Evolutionary conservation across 2,329 filamentous ascomycete species (phyloP).

Genomic region (Trichoderma atrobrunneum): DNA sequence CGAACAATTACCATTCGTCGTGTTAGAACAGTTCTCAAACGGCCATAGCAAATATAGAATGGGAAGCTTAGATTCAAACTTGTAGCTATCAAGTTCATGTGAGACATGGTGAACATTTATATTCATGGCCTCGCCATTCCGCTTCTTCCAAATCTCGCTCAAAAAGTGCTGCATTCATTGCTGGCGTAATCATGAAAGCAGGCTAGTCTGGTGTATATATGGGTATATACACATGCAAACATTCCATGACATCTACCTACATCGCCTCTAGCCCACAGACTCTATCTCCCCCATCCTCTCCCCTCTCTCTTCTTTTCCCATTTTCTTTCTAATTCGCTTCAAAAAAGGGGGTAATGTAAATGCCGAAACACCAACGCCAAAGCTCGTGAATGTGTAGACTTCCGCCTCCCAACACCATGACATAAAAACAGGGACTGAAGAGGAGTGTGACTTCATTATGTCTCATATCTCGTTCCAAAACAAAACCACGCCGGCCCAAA

Average conservation of each 20-base stretch:
- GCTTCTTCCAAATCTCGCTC: background rate
- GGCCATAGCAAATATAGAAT: background rate
- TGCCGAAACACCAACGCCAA: conserved; percentile 16
- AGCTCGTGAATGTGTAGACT: background rate
- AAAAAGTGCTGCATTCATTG: background rate
- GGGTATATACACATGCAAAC: background rate
- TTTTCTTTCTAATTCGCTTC: background rate
- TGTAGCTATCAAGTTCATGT: background rate
- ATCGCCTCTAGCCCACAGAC: background rate
- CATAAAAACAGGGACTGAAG: background rate
- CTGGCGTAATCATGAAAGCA: background rate
- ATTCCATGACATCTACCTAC: background rate
- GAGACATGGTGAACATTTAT: background rate
- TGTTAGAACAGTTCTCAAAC: background rate
- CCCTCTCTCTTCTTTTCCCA: background rate
- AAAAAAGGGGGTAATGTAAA: background rate
- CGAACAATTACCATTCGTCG: background rate
- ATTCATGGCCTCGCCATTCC: background rate
- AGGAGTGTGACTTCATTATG: background rate
- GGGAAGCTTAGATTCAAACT: background rate
- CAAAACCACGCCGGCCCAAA: background rate
- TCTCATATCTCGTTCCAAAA: background rate
- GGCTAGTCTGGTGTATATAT: background rate
- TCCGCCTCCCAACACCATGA: background rate
- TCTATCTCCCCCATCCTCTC: background rate